Evolutionary conservation across 345 rosid species (phyloP), one percentile per base, ranked within the genome.

Genomic region (Salix suchowensis): DNA sequence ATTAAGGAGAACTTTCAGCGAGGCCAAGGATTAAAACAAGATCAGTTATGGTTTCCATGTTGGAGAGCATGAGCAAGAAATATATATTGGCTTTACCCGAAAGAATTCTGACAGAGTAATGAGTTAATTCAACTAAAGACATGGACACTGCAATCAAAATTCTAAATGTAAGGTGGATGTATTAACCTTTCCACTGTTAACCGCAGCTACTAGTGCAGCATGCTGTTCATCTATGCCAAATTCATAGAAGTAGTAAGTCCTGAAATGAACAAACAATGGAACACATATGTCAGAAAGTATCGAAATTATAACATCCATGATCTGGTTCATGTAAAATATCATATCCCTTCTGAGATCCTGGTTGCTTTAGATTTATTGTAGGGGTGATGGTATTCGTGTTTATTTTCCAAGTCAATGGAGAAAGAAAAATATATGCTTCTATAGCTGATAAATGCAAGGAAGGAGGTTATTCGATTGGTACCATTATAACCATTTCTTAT

Each of bases 201-300:
- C 87, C 40, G 93, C 83, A 2, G 92, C 93, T 68, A 91, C 90
- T 66, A 95, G 80, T 66, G 96, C 97, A 67, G 88, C 77, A 66
- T 84, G 97, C 77, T 93, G 96, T 30, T 88, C 88, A 34, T 88
- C 87, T 81, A 90, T 86, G 72, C 97, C 96, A 80, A 95, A 95
- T 87, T 93, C 96, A 76, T 93, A 93, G 52, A 85, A 92, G 86
- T 95, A 93, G 67, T 93, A 93, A 65, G 89, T 91, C 93, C 98
- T 92, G 90, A 74, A 54, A 85, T 71, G 68, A 58, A 76, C 65
- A 30, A 72, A 80, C 34, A 19, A 73, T 34, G n/a, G 71, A 50
- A 72, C 36, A 65, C 74, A 70, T 44, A 80, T 4, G 37, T 78
- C 6, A 77, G 67, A 26, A 67, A 46, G 40, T 44, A 55, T 46